Evolutionary conservation across 2,329 filamentous ascomycete species (phyloP).

Genomic region (Fusarium marasasianum): DNA sequence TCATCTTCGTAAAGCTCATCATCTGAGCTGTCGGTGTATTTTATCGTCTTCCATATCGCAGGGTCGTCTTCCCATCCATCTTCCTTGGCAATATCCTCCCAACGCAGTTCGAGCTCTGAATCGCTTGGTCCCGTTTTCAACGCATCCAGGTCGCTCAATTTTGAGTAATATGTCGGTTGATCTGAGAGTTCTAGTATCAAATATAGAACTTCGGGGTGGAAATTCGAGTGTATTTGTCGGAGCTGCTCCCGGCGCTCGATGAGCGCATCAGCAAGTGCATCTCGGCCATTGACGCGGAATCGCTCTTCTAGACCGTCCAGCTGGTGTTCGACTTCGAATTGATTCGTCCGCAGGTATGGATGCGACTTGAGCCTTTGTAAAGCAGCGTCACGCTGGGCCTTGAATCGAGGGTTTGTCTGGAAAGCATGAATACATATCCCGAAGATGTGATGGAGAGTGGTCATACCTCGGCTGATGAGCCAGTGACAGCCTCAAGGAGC

Average conservation of each 20-base stretch:
- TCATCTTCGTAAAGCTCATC: constrained; percentile 51
- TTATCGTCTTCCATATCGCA: constrained; percentile 75
- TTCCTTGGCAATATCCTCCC: constrained; percentile 81
- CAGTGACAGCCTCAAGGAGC: constrained; percentile 72
- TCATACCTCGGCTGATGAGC: constrained; percentile 61
- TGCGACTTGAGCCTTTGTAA: constrained; percentile 63
- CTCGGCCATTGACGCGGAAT: constrained; percentile 81
- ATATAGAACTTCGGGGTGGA: constrained; percentile 81
- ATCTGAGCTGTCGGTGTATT: constrained; percentile 75
- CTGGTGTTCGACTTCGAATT: constrained; percentile 74
- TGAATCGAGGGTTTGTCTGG: constrained; percentile 51
- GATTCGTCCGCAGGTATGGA: constrained; percentile 73
- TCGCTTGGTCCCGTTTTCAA: constrained; percentile 56
- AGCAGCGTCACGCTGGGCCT: constrained; percentile 57
- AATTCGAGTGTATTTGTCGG: constrained; percentile 63
- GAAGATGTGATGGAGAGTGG: background rate
- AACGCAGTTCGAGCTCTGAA: constrained; percentile 66
- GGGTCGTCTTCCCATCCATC: constrained; percentile 76
- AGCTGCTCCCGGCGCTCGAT: constrained; percentile 68
- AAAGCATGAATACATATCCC: constrained; percentile 13
- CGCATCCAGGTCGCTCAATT: constrained; percentile 68
- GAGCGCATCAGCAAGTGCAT: constrained; percentile 80
- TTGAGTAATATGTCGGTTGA: constrained; percentile 76
- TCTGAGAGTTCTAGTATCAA: constrained; percentile 85
- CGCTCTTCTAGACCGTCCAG: constrained; percentile 84